Percentiles rank a stretch among this genome's conserved stretches.
Evolutionary conservation across 2,329 filamentous ascomycete genomes (phyloP).

Genomic region (Trichoderma asperellum): DNA sequence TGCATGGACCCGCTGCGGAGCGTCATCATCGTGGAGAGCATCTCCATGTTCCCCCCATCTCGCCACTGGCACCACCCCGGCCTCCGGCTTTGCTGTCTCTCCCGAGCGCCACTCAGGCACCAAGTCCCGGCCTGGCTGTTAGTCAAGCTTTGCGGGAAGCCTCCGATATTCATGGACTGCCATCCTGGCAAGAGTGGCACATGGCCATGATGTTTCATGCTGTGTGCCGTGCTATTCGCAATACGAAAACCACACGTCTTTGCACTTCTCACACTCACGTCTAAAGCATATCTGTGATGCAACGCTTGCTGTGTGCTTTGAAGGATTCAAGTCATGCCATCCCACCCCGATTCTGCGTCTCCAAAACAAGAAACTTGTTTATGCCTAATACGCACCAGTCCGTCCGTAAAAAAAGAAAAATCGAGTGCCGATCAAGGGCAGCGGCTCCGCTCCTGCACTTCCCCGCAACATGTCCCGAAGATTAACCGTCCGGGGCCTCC

Average conservation of each 20-base stretch:
- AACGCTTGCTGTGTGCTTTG: not conserved
- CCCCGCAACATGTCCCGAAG: slow-evolving; percentile 23
- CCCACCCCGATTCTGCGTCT: not conserved
- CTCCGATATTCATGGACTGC: slow-evolving; percentile 13
- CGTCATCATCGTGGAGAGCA: slow-evolving; percentile 27
- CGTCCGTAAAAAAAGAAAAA: not conserved
- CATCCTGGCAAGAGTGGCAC: slow-evolving; percentile 7
- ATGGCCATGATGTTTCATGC: not conserved
- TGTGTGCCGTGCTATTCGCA: not conserved
- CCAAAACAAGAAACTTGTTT: not conserved
- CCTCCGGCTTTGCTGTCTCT: slow-evolving; percentile 22
- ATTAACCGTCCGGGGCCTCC: not conserved
- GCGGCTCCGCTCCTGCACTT: slow-evolving; percentile 22
- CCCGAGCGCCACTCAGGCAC: slow-evolving; percentile 28
- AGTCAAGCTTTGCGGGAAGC: slow-evolving; percentile 20
- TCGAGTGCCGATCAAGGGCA: slow-evolving; percentile 17
- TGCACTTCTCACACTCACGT: not conserved
- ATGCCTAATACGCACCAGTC: not conserved
- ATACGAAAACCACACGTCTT: not conserved
- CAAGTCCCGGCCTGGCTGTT: slow-evolving; percentile 24
- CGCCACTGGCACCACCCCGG: slow-evolving; percentile 6
- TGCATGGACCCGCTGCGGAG: slow-evolving; percentile 23
- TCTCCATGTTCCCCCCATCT: slow-evolving; percentile 7
- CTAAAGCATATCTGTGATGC: too few species aligned
- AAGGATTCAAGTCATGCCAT: not conserved